These are phyloP conservation scores for Annulohypoxylon moriforme DNA, from an alignment of 495 filamentous ascomycete genomes.

Conservation along the genomic window DNA sequence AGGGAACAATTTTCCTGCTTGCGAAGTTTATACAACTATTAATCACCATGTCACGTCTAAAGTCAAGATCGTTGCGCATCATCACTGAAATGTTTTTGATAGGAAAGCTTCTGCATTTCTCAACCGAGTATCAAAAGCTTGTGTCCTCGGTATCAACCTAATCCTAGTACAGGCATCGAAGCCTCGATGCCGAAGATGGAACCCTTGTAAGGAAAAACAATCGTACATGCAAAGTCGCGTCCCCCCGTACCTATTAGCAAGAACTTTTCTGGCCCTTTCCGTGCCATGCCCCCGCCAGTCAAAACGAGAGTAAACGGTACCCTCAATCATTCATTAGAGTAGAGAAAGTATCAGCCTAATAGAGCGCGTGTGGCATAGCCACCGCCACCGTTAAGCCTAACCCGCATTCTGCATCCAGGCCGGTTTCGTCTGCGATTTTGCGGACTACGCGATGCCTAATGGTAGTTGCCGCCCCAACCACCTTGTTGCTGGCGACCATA, in stretches of 20 bases:
- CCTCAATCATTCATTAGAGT: constrained; percentile 44
- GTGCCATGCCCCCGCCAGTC: constrained; percentile 43
- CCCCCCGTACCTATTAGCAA: constrained; percentile 39
- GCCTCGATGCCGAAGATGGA: constrained; percentile 42
- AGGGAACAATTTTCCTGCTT: background rate
- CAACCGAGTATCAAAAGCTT: constrained; percentile 35
- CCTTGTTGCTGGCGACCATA: constrained; percentile 64
- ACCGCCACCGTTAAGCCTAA: constrained; percentile 4
- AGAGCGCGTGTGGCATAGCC: constrained; percentile 14
- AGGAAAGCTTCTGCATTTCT: constrained; percentile 6
- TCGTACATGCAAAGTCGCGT: constrained; percentile 47
- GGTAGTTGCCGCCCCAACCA: constrained; percentile 80
- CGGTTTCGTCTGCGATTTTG: constrained; percentile 19
- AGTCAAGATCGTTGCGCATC: background rate
- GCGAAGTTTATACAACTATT: background rate
- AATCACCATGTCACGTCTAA: background rate
- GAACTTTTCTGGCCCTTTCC: constrained; percentile 49
- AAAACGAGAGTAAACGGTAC: constrained; percentile 43
- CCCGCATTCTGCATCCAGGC: constrained; percentile 2
- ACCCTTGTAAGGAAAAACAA: constrained; percentile 49
- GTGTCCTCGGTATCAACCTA: constrained; percentile 49
- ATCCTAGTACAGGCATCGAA: constrained; percentile 47
- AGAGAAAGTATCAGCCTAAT: constrained; percentile 32
- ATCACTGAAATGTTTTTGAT: constrained; percentile 4
- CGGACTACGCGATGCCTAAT: constrained; percentile 50